Conservation (phyloP, 179 eudicot species). For the Corrigiola litoralis region DNA sequence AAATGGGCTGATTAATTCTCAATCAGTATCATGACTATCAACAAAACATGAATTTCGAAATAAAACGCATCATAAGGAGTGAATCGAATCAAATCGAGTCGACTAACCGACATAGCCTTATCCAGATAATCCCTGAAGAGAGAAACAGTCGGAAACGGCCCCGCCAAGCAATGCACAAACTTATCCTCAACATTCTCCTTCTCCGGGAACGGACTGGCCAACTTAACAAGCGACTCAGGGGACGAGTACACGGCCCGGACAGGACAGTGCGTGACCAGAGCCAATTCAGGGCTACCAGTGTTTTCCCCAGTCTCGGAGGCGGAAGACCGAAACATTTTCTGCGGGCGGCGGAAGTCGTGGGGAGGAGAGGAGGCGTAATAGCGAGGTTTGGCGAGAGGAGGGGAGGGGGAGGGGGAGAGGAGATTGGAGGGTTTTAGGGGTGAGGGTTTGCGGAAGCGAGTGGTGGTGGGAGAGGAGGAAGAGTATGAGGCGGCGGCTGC, state of each 20-base stretch:
- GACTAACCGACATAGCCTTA: conserved; percentile 77
- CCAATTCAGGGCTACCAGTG: conserved; percentile 32
- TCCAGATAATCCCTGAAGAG: conserved; percentile 82
- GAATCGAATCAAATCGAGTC: neutral
- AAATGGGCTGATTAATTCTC: too few relatives aligned
- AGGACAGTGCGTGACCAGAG: conserved; percentile 41
- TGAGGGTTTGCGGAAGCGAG: conserved; percentile 37
- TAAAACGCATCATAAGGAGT: neutral
- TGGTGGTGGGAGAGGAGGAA: conserved; percentile 37
- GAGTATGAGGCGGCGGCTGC: conserved; percentile 49
- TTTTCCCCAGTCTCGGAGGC: conserved; percentile 25
- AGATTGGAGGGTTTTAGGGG: conserved; percentile 29
- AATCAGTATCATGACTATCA: too few relatives aligned
- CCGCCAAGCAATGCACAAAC: conserved; percentile 60
- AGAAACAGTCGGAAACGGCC: conserved; percentile 64
- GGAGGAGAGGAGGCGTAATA: conserved; percentile 23
- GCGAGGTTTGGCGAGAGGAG: conserved; percentile 13
- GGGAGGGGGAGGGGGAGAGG: conserved; percentile 22
- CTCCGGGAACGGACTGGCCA: conserved; percentile 26
- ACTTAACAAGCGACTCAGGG: conserved; percentile 30
- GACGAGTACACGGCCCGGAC: conserved; percentile 29
- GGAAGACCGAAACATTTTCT: conserved; percentile 38
- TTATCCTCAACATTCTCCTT: conserved; percentile 21
- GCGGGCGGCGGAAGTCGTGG: conserved; percentile 34
- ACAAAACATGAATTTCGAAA: neutral